Evolutionary conservation across 1,284 basidiomycete species (phyloP), one percentile per base, ranked within the genome.

Genomic region (Tilletiopsis washingtonensis): DNA sequence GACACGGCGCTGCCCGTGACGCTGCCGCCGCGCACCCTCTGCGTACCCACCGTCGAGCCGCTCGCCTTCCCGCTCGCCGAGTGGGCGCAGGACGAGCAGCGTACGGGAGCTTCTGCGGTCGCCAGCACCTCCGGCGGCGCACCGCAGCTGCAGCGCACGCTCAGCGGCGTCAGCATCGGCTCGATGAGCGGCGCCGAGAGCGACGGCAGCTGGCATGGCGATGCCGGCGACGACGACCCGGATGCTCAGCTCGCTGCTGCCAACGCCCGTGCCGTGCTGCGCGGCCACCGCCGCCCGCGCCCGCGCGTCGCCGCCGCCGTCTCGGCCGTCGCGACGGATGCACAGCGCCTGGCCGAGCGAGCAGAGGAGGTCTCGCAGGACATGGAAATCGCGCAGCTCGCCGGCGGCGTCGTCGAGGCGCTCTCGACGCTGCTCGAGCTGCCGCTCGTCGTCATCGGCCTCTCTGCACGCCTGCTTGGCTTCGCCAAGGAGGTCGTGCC

Each of bases 171-270:
- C 14, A 47, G 47, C 23, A 27, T 46, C 17, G n/a, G n/a, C n/a
- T n/a, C n/a, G n/a, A 4, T 49, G 20, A 49, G 43, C 43, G 6
- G 27, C 19, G 15, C 17, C 3, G 51, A 47, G n/a, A 61, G 59
- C 9, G 62, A 67, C 37, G 64, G 64, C 45, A 65, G 62, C 19
- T 65, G 57, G 43, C 63, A 67, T 42, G 63, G 63, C 14, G 63
- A 67, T 38, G 53, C 54, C 0, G 64, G 64, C 11, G 64, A 67
- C 42, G 51, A 59, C 12, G 62, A 67, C 34, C 62, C 62, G 19
- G 62, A 67, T 23, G 53, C 53, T 29, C 64, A 67, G 51, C 61
- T 67, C 6, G 64, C 61, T 11, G 54, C 56, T 2, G 62, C 56
- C 23, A 59, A 62, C 49, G 29, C 29, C 9, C 29, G 29, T n/a